Conservation (phyloP, 352 stramenopile species). For the Globisporangium spiculum region DNA sequence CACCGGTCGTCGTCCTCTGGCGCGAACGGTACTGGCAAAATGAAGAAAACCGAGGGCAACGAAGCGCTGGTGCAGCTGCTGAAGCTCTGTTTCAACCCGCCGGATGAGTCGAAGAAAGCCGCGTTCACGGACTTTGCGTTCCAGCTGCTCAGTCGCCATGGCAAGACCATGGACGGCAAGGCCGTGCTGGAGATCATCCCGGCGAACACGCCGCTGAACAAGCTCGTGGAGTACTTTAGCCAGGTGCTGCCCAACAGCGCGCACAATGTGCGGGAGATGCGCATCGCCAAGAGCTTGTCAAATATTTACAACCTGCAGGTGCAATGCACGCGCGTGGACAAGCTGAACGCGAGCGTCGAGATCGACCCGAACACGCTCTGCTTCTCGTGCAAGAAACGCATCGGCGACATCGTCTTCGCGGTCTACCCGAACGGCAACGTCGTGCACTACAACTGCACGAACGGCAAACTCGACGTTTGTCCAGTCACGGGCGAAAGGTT, state of each 20-base stretch:
- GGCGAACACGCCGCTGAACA: slow-evolving; percentile 62
- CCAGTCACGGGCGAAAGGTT: slow-evolving; percentile 82
- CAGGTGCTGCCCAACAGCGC: slow-evolving; percentile 75
- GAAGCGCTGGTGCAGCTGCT: slow-evolving; percentile 72
- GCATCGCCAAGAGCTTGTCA: slow-evolving; percentile 76
- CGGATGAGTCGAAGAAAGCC: slow-evolving; percentile 76
- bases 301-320: slow-evolving; percentile 91
- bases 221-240: slow-evolving; percentile 84
- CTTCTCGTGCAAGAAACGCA: slow-evolving; percentile 82
- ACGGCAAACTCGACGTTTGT: slow-evolving; percentile 77
- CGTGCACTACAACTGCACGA: slow-evolving; percentile 89
- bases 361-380: slow-evolving; percentile 80
- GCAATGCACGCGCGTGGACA: slow-evolving; percentile 82
- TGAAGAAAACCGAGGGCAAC: slow-evolving; percentile 64
- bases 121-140: slow-evolving; percentile 80
- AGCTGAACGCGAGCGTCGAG: slow-evolving; percentile 74
- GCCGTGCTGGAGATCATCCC: slow-evolving; percentile 68
- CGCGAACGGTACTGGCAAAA: slow-evolving; percentile 23
- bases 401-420: slow-evolving; percentile 86
- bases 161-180: slow-evolving; percentile 74
- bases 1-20: slow-evolving; percentile 1
- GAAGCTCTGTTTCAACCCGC: slow-evolving; percentile 77
- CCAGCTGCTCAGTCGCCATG: slow-evolving; percentile 71
- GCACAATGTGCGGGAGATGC: slow-evolving; percentile 80
- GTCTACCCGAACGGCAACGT: slow-evolving; percentile 85